Evolutionary conservation across 2,329 filamentous ascomycete species (phyloP).

Genomic region (Aspergillus tanneri): DNA sequence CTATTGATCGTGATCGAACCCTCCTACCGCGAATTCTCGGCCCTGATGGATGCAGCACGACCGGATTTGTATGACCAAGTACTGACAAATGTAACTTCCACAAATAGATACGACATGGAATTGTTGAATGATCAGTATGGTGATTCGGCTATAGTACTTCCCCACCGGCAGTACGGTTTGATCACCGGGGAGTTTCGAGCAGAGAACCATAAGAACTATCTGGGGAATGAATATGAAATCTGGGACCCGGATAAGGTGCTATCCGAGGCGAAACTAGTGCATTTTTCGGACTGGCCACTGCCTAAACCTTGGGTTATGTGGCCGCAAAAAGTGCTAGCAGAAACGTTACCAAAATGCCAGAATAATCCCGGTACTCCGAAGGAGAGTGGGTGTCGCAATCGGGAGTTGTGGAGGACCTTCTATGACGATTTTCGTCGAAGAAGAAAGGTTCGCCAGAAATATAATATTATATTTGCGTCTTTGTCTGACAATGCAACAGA

Average conservation of each 20-base stretch:
- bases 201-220: conserved; percentile 52
- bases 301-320: conserved; percentile 63
- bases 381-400: conserved; percentile 40
- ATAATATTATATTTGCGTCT: background rate
- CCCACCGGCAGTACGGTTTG: conserved; percentile 62
- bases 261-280: conserved; percentile 64
- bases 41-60: conserved; percentile 29
- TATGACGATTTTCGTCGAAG: conserved; percentile 39
- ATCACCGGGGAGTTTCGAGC: conserved; percentile 62
- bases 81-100: conserved; percentile 19
- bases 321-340: conserved; percentile 32
- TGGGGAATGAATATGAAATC: conserved; percentile 50
- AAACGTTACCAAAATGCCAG: conserved; percentile 36
- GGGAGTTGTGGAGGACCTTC: conserved; percentile 38
- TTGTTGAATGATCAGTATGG: conserved; percentile 63
- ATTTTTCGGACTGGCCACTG: conserved; percentile 71
- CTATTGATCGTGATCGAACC: conserved; percentile 64
- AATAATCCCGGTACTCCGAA: conserved; percentile 34
- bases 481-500: conserved; percentile 1
- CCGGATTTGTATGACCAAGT: conserved; percentile 31
- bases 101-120: conserved; percentile 61
- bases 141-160: conserved; percentile 59
- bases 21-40: conserved; percentile 48
- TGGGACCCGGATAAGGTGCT: conserved; percentile 61
- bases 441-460: conserved; percentile 19